These are phyloP conservation scores for Colletotrichum sp. DNA, from an alignment of 2,329 filamentous ascomycete genomes.

Conservation along the genomic window DNA sequence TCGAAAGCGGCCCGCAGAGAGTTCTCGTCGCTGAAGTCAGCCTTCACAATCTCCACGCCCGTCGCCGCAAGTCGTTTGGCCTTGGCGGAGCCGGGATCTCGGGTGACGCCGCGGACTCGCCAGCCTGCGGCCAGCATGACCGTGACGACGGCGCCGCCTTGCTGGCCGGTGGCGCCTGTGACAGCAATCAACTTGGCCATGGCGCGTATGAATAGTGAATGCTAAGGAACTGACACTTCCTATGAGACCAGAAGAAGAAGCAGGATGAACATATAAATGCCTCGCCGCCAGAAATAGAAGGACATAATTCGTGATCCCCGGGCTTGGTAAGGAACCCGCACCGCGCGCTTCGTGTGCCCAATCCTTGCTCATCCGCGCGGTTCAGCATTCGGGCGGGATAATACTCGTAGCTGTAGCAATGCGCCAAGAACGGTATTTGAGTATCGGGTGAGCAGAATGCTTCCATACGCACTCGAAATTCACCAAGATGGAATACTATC, in stretches of 20 bases:
- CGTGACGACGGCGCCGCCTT: not conserved
- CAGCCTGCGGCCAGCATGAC: too few species aligned
- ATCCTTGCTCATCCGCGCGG: not conserved
- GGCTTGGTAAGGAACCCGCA: not conserved
- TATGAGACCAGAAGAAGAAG: not conserved
- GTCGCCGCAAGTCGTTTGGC: not conserved
- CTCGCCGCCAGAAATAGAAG: not conserved
- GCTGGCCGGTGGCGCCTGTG: not conserved
- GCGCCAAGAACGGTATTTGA: too few species aligned
- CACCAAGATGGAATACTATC: too few species aligned
- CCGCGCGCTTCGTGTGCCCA: not conserved
- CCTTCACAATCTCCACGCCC: not conserved
- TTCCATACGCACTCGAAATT: too few species aligned
- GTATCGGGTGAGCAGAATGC: too few species aligned
- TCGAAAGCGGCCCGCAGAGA: not conserved
- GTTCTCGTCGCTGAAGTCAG: not conserved
- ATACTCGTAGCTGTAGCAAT: fast-evolving
- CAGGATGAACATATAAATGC: not conserved
- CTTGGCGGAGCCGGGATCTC: too few species aligned
- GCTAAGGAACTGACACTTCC: not conserved
- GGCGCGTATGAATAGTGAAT: not conserved
- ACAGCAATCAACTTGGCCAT: not conserved
- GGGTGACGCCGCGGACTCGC: too few species aligned
- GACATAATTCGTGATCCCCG: not conserved
- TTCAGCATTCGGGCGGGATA: not conserved